phyloP scores from a whole-genome alignment of 768 basidiomycete genomes.

The Rhodotorula kratochvilovae region DNA sequence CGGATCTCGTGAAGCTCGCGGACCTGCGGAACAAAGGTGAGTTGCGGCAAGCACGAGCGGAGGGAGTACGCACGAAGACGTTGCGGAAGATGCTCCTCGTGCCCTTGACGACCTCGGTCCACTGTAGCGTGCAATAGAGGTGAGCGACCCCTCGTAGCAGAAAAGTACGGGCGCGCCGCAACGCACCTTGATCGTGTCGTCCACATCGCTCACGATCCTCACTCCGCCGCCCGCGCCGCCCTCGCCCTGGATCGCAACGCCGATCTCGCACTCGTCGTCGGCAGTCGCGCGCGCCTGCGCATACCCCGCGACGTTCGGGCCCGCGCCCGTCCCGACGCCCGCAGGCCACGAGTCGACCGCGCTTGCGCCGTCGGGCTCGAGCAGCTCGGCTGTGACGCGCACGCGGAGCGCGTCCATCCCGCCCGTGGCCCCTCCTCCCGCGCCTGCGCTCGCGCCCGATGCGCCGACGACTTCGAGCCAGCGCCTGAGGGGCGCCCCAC shows the following conservation, averaged over 20 bases:
- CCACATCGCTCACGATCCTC: conserved; percentile 32
- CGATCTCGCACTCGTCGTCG: conserved; percentile 20
- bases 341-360: conserved; percentile 3
- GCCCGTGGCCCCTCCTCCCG: neutral
- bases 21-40: conserved; percentile 42
- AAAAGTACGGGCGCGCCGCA: no score
- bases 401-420: conserved; percentile 7
- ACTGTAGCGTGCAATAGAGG: neutral
- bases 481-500: conserved; percentile 4
- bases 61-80: conserved; percentile 60
- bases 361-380: conserved; percentile 3
- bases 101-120: conserved; percentile 69
- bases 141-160: no score
- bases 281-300: conserved; percentile 5
- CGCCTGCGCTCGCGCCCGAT: neutral
- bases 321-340: neutral
- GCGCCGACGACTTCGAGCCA: conserved; percentile 15
- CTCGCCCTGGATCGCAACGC: conserved; percentile 18
- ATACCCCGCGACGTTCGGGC: neutral
- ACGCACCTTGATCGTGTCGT: conserved; percentile 40
- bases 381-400: conserved; percentile 26
- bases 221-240: conserved; percentile 23
- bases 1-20: conserved; percentile 71
- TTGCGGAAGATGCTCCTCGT: conserved; percentile 79
- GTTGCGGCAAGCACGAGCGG: no score